Conservation (phyloP, 495 filamentous ascomycete species). For the Podospora pseudoanserina region DNA sequence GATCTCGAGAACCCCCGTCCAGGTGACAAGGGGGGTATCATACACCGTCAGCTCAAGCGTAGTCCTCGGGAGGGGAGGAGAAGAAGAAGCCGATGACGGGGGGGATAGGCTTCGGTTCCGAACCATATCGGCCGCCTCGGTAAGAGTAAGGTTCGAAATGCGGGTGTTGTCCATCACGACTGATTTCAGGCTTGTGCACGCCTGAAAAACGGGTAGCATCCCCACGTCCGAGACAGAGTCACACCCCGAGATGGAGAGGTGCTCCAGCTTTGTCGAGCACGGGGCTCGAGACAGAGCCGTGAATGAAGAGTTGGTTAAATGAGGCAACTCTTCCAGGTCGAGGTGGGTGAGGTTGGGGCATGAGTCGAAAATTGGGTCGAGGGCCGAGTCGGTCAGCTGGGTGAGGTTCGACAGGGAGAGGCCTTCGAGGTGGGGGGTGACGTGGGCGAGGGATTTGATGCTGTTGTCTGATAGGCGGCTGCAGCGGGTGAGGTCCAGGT, state of each 20-base stretch:
- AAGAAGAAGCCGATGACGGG: not conserved
- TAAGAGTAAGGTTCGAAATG: slow-evolving; percentile 79
- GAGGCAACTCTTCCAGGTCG: slow-evolving; percentile 80
- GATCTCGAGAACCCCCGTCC: slow-evolving; percentile 86
- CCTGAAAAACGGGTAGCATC: slow-evolving; percentile 77
- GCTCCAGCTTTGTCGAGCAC: slow-evolving; percentile 65
- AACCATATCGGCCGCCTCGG: slow-evolving; percentile 76
- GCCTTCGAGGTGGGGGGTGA: slow-evolving; percentile 76
- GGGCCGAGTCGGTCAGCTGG: slow-evolving; percentile 65
- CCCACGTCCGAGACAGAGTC: slow-evolving; percentile 80
- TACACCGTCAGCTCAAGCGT: slow-evolving; percentile 80
- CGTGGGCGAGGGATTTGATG: slow-evolving; percentile 61
- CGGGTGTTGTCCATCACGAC: slow-evolving; percentile 94
- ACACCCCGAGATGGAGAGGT: slow-evolving; percentile 87
- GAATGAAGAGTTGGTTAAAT: slow-evolving; percentile 70
- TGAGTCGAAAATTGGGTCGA: slow-evolving; percentile 69
- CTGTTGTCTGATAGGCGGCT: slow-evolving; percentile 65
- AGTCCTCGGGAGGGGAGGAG: slow-evolving; percentile 32
- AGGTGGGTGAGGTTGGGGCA: slow-evolving; percentile 76
- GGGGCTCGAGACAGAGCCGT: slow-evolving; percentile 69
- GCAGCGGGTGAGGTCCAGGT: slow-evolving; percentile 83
- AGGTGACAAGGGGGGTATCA: slow-evolving; percentile 86
- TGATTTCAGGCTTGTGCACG: slow-evolving; percentile 61
- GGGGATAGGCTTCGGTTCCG: slow-evolving; percentile 54
- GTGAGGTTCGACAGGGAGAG: slow-evolving; percentile 73